Evolutionary conservation across 2,329 filamentous ascomycete species (phyloP).

Genomic region (Penicillium sp.): DNA sequence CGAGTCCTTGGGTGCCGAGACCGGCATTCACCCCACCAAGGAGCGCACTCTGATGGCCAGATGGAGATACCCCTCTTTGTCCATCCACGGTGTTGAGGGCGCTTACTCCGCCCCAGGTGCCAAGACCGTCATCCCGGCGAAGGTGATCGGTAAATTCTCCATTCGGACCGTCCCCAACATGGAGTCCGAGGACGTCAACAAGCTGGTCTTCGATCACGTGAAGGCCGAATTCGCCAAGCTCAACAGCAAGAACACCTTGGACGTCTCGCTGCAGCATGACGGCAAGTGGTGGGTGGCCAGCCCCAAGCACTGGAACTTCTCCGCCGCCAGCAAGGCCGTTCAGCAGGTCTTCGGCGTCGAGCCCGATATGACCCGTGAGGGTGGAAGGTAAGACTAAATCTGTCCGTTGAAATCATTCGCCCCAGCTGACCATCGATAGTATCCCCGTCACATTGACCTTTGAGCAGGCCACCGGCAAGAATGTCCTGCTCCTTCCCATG

Average conservation of each 20-base stretch:
- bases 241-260: slow-evolving; percentile 85
- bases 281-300: slow-evolving; percentile 99
- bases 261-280: slow-evolving; percentile 76
- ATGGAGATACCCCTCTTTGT: slow-evolving; percentile 92
- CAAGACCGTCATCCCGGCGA: slow-evolving; percentile 97
- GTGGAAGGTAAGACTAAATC: slow-evolving; percentile 63
- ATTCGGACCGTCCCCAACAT: slow-evolving; percentile 97
- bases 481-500: slow-evolving; percentile 92
- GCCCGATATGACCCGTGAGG: slow-evolving; percentile 93
- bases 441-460: slow-evolving; percentile 97
- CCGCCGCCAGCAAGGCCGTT: slow-evolving; percentile 89
- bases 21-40: slow-evolving; percentile 82
- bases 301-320: slow-evolving; percentile 98
- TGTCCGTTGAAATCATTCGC: not conserved
- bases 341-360: slow-evolving; percentile 90
- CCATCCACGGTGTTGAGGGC: slow-evolving; percentile 90
- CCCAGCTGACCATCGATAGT: slow-evolving; percentile 48
- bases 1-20: slow-evolving; percentile 84
- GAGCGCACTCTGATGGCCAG: slow-evolving; percentile 90
- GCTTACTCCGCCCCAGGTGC: slow-evolving; percentile 90
- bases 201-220: slow-evolving; percentile 77
- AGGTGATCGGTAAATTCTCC: slow-evolving; percentile 97
- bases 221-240: slow-evolving; percentile 81
- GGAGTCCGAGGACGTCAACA: slow-evolving; percentile 86
- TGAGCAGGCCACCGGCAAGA: slow-evolving; percentile 96